phyloP scores from a whole-genome alignment of 2,329 filamentous ascomycete genomes.

The Aspergillus hiratsukae region DNA sequence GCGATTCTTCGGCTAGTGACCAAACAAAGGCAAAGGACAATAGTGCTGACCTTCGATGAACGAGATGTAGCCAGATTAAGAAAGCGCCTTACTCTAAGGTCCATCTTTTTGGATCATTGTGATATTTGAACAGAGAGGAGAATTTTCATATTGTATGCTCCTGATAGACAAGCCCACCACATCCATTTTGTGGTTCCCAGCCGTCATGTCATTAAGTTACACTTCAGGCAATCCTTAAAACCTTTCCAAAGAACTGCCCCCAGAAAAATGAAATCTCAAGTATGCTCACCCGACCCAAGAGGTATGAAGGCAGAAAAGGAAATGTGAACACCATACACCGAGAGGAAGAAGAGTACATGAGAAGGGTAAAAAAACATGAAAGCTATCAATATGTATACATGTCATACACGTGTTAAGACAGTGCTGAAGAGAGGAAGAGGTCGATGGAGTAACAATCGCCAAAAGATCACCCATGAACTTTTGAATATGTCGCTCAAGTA shows the following conservation, averaged over 20 bases:
- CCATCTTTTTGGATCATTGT: background rate
- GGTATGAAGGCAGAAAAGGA: slow-evolving; percentile 25
- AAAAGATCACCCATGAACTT: slow-evolving; percentile 11
- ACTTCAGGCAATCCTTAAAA: slow-evolving; percentile 31
- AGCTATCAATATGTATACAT: slow-evolving; percentile 36
- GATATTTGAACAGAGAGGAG: slow-evolving; percentile 33
- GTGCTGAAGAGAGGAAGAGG: slow-evolving; percentile 19
- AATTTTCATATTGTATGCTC: slow-evolving; percentile 39
- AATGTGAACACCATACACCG: slow-evolving; percentile 36
- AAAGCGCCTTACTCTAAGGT: background rate
- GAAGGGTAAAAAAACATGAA: slow-evolving; percentile 6
- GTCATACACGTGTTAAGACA: slow-evolving; percentile 28
- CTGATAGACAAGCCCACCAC: slow-evolving; percentile 27
- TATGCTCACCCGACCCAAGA: slow-evolving; percentile 17
- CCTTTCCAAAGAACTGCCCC: slow-evolving; percentile 15
- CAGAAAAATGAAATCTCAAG: slow-evolving; percentile 8
- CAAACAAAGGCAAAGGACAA: background rate
- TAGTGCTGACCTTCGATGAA: background rate
- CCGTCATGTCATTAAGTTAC: slow-evolving; percentile 40
- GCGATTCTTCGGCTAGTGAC: no score
- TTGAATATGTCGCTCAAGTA: slow-evolving; percentile 12
- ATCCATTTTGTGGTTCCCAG: slow-evolving; percentile 31
- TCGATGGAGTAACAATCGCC: slow-evolving; percentile 18
- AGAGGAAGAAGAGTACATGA: slow-evolving; percentile 20
- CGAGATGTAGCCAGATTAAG: background rate